Conservation (phyloP, 176 grass and related monocot genomes). For the Elymus sibiricus region DNA sequence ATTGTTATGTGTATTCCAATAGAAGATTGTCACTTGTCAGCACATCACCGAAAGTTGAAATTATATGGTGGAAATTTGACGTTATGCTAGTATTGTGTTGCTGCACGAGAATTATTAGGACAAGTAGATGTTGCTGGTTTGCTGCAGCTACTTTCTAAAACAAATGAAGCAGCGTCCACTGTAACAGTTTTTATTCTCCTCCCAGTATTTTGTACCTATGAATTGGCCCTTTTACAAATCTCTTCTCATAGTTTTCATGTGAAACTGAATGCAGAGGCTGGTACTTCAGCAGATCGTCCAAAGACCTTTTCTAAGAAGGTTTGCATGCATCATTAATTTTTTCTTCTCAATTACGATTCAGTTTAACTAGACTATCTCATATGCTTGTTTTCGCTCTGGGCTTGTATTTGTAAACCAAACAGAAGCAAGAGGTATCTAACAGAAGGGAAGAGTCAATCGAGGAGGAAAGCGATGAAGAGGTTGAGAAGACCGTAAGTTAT, state of each 20-base stretch:
- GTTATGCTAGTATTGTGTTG: not conserved
- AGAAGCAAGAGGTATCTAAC: constrained; percentile 37
- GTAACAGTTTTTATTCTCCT: not conserved
- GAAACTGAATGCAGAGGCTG: constrained; percentile 61
- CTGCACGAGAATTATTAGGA: not conserved
- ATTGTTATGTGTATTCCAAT: not conserved
- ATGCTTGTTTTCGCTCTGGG: constrained; percentile 7
- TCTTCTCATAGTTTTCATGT: constrained; percentile 14
- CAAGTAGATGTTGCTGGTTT: not conserved
- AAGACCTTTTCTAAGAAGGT: constrained; percentile 59
- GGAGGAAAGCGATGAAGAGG: constrained; percentile 63
- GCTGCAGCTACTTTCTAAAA: not conserved
- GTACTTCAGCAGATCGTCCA: constrained; percentile 58
- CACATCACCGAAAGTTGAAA: not conserved
- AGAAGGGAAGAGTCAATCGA: constrained; percentile 48
- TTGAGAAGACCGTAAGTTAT: constrained; percentile 43
- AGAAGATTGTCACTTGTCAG: not conserved
- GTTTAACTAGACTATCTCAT: not conserved
- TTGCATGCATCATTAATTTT: not conserved
- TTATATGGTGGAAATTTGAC: not conserved
- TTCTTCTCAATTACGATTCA: not conserved
- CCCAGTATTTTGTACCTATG: not conserved
- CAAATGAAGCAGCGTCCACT: not conserved
- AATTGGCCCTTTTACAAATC: not conserved
- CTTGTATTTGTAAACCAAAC: constrained; percentile 31